Evolutionary conservation across 768 basidiomycete species (phyloP), one percentile per base, ranked within the genome.

Genomic region (Lactarius deliciosus): DNA sequence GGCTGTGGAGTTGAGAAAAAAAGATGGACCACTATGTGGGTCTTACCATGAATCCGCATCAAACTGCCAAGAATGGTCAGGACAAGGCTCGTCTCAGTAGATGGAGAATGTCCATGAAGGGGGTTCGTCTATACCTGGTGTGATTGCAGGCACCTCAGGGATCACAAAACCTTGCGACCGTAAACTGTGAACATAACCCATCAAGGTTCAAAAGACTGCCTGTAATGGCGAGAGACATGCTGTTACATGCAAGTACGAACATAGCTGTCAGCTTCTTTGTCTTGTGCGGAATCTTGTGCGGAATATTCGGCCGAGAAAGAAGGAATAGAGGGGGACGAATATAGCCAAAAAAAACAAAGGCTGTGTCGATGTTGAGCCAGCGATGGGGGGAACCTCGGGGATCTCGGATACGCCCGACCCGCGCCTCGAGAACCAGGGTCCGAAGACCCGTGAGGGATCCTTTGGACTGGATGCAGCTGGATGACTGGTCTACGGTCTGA

Each of bases 1-100:
- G 15, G 36, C 55, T 25, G 59, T 28, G 30, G 57, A 63, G 28
- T 34, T 15, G 36, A 30, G 18, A 22, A 54, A 40, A n/a, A 45
- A 36, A n/a, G 56, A 60, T 76, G 57, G 74, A 85, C 88, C 89
- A 91, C 90, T 86, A 91, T 89, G 69, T 90, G 91, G 20, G 90
- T 92, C 79, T 92, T 89, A 91, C 89, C 20, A 91, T 85, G 4
- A 90, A 88, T 25, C 87, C 88, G 36, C 1, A 45, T n/a, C n/a
- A 45, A 45, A 41, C 3, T 60, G n/a, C 50, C 57, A 66, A 53
- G 36, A 58, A 53, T 20, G 32, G 22, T 66, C 57, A 61, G 28
- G 47, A 53, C 22, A 56, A 28, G 20, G 22, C 56, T n/a, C 16
- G 7, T 64, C 47, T 60, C 40, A 45, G 61, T 30, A 15, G 25